Evolutionary conservation across 208 protist genomes (phyloP), one percentile per base, ranked within the genome.

Genomic region (Leptomonas seymouri): DNA sequence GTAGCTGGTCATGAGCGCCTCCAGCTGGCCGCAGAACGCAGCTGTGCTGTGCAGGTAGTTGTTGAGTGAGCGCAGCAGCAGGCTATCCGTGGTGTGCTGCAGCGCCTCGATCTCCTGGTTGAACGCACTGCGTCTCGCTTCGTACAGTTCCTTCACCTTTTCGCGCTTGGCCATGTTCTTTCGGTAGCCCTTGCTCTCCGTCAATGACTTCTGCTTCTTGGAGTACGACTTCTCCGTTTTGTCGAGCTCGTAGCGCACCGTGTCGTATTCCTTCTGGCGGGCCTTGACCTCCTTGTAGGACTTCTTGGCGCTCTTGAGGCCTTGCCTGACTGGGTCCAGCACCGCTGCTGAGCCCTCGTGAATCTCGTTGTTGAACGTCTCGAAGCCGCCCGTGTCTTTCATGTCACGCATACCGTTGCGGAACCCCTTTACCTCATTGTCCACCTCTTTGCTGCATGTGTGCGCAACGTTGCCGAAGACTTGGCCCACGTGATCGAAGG

Each of bases 131-230:
- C 80, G 80, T 39, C 41, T 76, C 41, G 45, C 28, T 11, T 87
- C 76, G 50, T 83, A 88, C 41, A 63, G 59, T 41, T 30, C 41
- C 71, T 81, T 82, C 15, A 21, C 20, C 71, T 85, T 59, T n/a
- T 91, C 79, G 28, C 84, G 84, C 56, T 82, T 76, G 48, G 25
- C 72, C 15, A 73, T 27, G 14, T 70, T 54, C 70, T 91, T 91
- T 27, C 66, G 28, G 76, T 94, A 94, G 30, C 45, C 54, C 34
- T 58, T 79, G 48, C 72, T 86, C 61, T 76, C 74, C 44, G 36
- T 30, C n/a, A 95, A 61, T 20, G 80, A 56, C 71, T 89, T 90
- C 41, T 78, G 79, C 67, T 91, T 90, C 71, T 90, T 93, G 4
- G 90, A 77, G 71, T 88, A 90, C 18, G 74, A 74, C 58, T 73